Percentiles rank a stretch among this genome's conserved stretches.
phyloP scores from a whole-genome alignment of 352 stramenopile species.

The Phytophthora sojae region DNA sequence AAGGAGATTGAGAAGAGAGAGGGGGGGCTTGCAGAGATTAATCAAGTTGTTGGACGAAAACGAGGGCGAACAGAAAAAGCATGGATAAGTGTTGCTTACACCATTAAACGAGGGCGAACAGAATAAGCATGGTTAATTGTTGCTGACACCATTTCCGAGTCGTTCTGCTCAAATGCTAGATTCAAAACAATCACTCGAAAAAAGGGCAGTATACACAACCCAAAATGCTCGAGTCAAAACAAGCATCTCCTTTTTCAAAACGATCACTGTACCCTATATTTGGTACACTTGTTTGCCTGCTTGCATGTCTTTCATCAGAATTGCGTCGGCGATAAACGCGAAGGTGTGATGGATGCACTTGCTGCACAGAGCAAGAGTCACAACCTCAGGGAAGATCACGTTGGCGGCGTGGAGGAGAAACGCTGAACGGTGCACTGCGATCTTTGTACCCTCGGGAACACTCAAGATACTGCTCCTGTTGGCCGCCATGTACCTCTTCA shows the following conservation, averaged over 20 bases:
- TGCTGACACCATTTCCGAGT: neutral
- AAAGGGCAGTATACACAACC: neutral
- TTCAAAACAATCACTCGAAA: neutral
- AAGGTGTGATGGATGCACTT: conserved; percentile 2
- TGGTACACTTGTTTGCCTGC: neutral
- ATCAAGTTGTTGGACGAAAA: neutral
- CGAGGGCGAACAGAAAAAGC: neutral
- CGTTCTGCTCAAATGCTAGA: neutral
- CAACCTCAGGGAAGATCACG: neutral
- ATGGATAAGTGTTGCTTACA: neutral
- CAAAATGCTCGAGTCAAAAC: neutral
- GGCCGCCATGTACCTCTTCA: neutral
- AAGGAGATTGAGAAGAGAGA: neutral
- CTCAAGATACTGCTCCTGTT: neutral
- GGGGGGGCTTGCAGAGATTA: neutral
- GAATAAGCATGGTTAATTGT: too few species aligned
- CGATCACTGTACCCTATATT: neutral
- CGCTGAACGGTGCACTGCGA: neutral
- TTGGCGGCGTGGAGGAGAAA: neutral
- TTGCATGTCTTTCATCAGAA: neutral
- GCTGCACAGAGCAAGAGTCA: neutral
- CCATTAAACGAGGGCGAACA: too few species aligned
- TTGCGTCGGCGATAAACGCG: neutral
- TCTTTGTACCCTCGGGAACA: neutral
- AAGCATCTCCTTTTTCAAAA: neutral